These are phyloP conservation scores for Dothideomycetes sp. DNA, from an alignment of 2,329 filamentous ascomycete species.

Conservation along the genomic window DNA sequence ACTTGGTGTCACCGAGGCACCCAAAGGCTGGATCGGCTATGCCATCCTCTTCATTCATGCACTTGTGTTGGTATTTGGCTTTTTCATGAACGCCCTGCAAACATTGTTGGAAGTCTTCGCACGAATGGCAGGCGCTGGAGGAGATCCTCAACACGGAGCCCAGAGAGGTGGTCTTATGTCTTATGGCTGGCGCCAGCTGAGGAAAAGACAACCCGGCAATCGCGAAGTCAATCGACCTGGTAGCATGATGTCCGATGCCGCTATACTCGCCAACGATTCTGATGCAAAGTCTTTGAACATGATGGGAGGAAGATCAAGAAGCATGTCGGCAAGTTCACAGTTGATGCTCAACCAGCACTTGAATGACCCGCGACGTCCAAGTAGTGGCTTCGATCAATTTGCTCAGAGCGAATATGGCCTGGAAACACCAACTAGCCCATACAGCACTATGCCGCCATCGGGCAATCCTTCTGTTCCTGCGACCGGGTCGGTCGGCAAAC, in stretches of 20 bases:
- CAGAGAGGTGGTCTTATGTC: constrained; percentile 54
- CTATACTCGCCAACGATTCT: constrained; percentile 65
- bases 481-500: constrained; percentile 31
- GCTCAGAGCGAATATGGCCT: constrained; percentile 44
- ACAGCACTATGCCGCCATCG: constrained; percentile 54
- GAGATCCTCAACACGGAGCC: constrained; percentile 44
- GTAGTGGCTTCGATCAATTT: constrained; percentile 45
- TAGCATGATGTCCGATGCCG: constrained; percentile 73
- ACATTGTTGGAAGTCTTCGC: constrained; percentile 84
- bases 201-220: constrained; percentile 47
- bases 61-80: constrained; percentile 77
- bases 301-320: constrained; percentile 46
- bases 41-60: constrained; percentile 79
- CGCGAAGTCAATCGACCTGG: constrained; percentile 53
- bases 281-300: constrained; percentile 52
- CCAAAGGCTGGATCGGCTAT: constrained; percentile 94
- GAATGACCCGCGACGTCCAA: constrained; percentile 25
- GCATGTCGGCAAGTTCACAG: constrained; percentile 53
- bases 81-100: constrained; percentile 84
- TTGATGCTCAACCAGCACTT: constrained; percentile 47
- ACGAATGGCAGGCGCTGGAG: constrained; percentile 71
- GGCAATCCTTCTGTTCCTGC: constrained; percentile 40
- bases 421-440: constrained; percentile 64
- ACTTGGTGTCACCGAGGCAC: constrained; percentile 64
- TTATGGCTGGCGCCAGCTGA: constrained; percentile 87